phyloP scores from a whole-genome alignment of 2,329 filamentous ascomycete genomes.

The Aspergillus hiratsukae region DNA sequence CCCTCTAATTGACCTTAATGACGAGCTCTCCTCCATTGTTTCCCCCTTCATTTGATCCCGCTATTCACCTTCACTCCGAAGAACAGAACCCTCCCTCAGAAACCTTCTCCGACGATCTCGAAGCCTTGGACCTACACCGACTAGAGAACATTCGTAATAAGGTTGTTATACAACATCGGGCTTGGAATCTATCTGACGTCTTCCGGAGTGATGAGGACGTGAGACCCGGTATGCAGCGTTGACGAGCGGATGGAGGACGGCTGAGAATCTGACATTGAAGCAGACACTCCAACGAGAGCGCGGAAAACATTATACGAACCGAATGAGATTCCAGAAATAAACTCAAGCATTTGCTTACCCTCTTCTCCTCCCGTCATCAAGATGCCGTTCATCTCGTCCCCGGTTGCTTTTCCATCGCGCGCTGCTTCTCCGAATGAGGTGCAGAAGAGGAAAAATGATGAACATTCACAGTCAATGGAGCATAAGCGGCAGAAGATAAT shows the following conservation, averaged over 20 bases:
- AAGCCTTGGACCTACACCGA: constrained; percentile 33
- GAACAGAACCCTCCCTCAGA: constrained; percentile 25
- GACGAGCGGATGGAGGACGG: background rate
- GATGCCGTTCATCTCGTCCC: constrained; percentile 43
- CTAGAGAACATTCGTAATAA: constrained; percentile 32
- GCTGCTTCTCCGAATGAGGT: constrained; percentile 30
- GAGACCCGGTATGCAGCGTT: constrained; percentile 26
- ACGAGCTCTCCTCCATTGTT: constrained; percentile 32
- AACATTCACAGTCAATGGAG: constrained; percentile 23
- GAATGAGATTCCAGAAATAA: constrained; percentile 10
- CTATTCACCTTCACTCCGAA: constrained; percentile 47
- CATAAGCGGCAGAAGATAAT: constrained; percentile 39
- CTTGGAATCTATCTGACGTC: constrained; percentile 40
- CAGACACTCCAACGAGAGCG: constrained; percentile 38
- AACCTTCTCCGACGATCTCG: constrained; percentile 37
- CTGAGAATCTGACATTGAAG: constrained; percentile 3
- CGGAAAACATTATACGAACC: constrained; percentile 9
- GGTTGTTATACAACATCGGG: constrained; percentile 40
- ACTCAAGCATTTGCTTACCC: constrained; percentile 18
- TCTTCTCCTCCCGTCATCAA: constrained; percentile 31
- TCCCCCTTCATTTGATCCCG: constrained; percentile 50
- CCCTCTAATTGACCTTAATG: constrained; percentile 24
- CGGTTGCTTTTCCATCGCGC: constrained; percentile 32
- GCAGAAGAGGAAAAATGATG: constrained; percentile 40
- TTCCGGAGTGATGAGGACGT: constrained; percentile 42